Evolutionary conservation across 306 rosid genomes (phyloP).

Genomic region (Dryas alaskensis): DNA sequence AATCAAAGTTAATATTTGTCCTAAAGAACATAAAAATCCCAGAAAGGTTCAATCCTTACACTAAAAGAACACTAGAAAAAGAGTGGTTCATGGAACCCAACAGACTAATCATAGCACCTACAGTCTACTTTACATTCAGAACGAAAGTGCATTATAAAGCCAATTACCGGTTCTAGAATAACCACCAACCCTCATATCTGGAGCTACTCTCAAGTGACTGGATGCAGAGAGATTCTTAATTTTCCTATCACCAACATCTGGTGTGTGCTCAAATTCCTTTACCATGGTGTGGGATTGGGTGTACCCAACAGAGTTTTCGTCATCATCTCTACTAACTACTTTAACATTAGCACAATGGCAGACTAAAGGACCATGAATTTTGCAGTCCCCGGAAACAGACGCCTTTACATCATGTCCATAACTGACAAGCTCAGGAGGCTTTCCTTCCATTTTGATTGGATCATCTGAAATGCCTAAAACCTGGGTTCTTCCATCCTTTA

Average conservation of each 20-base stretch:
- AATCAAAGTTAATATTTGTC: conserved; percentile 15
- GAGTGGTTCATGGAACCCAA: neutral
- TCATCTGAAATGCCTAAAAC: conserved; percentile 27
- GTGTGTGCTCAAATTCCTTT: conserved; percentile 26
- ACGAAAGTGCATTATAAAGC: conserved; percentile 15
- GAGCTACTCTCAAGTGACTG: conserved; percentile 19
- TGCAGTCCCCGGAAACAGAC: neutral
- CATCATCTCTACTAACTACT: conserved; percentile 56
- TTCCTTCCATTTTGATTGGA: conserved; percentile 24
- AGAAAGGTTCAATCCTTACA: neutral
- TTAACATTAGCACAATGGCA: conserved; percentile 22
- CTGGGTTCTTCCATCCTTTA: conserved; percentile 26
- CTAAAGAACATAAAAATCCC: neutral
- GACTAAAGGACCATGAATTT: conserved; percentile 23
- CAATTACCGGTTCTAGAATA: conserved; percentile 27
- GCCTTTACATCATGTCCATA: conserved; percentile 26
- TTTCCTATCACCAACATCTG: conserved; percentile 17
- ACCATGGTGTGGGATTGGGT: conserved; percentile 31
- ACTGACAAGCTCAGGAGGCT: conserved; percentile 25
- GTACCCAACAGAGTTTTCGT: conserved; percentile 41
- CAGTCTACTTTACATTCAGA: conserved; percentile 1
- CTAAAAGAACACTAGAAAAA: conserved; percentile 2
- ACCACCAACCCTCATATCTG: conserved; percentile 26
- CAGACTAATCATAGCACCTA: neutral
- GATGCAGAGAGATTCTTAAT: conserved; percentile 26